Percentiles rank a stretch among this genome's conserved stretches.
Evolutionary conservation across 1,284 basidiomycete species (phyloP).

Genomic region (Puccinia polysora): DNA sequence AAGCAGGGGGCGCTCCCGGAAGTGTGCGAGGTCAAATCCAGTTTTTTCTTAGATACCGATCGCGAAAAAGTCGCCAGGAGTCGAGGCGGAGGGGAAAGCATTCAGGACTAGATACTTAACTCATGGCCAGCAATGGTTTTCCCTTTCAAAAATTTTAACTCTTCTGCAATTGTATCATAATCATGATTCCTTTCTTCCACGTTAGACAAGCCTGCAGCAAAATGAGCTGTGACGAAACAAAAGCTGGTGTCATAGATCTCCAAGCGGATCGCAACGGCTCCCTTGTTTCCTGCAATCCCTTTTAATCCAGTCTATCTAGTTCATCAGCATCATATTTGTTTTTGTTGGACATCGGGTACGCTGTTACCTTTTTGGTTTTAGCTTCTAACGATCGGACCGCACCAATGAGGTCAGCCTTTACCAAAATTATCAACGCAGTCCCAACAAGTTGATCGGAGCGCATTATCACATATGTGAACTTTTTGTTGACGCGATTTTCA

Average conservation of each 20-base stretch:
- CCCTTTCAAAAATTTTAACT: slow-evolving; percentile 79
- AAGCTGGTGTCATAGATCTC: slow-evolving; percentile 84
- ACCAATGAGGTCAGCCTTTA: slow-evolving; percentile 69
- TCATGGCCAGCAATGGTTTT: slow-evolving; percentile 84
- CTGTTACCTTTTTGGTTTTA: slow-evolving; percentile 73
- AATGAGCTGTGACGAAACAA: slow-evolving; percentile 91
- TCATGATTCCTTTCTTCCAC: slow-evolving; percentile 87
- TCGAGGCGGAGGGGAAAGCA: too few relatives aligned
- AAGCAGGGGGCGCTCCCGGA: not conserved
- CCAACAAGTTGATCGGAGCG: slow-evolving; percentile 90
- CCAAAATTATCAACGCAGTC: slow-evolving; percentile 80
- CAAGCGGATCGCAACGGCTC: slow-evolving; percentile 82
- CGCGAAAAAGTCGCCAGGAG: not conserved
- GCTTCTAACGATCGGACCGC: slow-evolving; percentile 87
- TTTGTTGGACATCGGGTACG: not conserved
- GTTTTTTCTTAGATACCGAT: not conserved
- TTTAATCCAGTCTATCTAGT: slow-evolving; percentile 75
- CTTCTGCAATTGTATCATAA: slow-evolving; percentile 77
- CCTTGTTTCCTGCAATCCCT: slow-evolving; percentile 91
- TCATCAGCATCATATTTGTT: not conserved
- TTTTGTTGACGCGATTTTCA: slow-evolving; percentile 64
- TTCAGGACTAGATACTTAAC: slow-evolving; percentile 60
- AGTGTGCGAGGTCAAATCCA: slow-evolving; percentile 48
- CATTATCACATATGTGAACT: slow-evolving; percentile 73
- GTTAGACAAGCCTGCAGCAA: slow-evolving; percentile 87